These are phyloP conservation scores for Musa acuminata DNA, from an alignment of 176 grass and related monocot genomes.

Conservation along the genomic window DNA sequence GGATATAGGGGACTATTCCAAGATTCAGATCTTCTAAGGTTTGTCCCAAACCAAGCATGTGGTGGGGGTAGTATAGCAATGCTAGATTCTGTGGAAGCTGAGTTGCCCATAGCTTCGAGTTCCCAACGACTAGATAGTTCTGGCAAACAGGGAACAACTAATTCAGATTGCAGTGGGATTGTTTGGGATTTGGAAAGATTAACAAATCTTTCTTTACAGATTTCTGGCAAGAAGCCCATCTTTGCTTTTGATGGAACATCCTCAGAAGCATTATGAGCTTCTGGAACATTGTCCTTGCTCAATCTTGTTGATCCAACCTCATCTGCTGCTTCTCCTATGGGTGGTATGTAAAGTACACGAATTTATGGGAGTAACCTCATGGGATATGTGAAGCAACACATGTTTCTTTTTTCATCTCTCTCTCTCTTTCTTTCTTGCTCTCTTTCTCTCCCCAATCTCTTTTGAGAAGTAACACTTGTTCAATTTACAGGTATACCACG, in stretches of 20 bases:
- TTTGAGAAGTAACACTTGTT: too few species aligned
- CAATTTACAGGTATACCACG: constrained; percentile 80
- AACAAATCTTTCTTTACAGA: constrained; percentile 66
- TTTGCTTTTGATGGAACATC: constrained; percentile 99
- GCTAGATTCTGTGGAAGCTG: constrained; percentile 79
- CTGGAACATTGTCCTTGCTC: constrained; percentile 84
- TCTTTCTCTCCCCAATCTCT: too few species aligned
- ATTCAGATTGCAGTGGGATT: constrained; percentile 78
- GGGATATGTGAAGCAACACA: background rate
- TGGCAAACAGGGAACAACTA: constrained; percentile 64
- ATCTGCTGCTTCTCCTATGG: constrained; percentile 96
- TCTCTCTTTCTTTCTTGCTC: too few species aligned
- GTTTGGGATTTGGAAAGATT: constrained; percentile 95
- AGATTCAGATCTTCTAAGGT: constrained; percentile 83
- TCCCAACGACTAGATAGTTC: constrained; percentile 75
- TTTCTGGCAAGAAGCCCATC: constrained; percentile 90
- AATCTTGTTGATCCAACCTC: constrained; percentile 96
- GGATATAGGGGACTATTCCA: constrained; percentile 89
- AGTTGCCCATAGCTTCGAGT: constrained; percentile 42
- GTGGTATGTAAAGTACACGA: constrained; percentile 35
- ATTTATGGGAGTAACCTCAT: background rate
- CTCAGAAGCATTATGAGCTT: constrained; percentile 89
- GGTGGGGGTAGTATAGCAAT: constrained; percentile 88
- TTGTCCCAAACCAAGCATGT: constrained; percentile 81
- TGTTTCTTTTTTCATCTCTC: background rate